Base-by-base conservation (phyloP, 371 early-diverging fungal species). In the Cokeromyces recurvatus region DNA sequence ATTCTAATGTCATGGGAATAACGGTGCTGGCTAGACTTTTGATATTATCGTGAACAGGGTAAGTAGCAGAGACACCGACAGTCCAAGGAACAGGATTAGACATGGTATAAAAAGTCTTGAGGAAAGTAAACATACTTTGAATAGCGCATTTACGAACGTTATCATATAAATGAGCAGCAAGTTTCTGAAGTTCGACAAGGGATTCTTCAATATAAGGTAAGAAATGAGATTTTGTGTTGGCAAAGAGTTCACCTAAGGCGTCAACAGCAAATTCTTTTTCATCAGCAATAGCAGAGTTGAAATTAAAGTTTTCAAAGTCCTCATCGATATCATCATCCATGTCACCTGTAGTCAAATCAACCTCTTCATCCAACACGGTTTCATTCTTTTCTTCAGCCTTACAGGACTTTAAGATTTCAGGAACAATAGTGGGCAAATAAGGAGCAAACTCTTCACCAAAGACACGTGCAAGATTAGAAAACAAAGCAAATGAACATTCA, bases 201-300 rank as follows among this genome's bases (percentile, higher is more conserved):
- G 77, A 71, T 16, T 71, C 67, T 42, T 85, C 83, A n/a, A 89
- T 80, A 53, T 89, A 91, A 1, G 93, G 91, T 69, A 92, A 64
- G 59, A 90, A 91, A 22, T 79, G 74, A 0, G 72, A 48, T 8
- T 76, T 66, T 7, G 90, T 86, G 47, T 85, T 78, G 38, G 77
- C 79, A 66, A 92, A 92, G 21, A 94, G 60, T 57, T 91, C 89
- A 25, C 86, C 92, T 21, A 88, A 73, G 2, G 88, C 86, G 51
- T 89, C 89, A 11, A 84, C 81, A n/a, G 92, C 92, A 34, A 86
- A 79, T 54, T 90, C 91, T 67, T 93, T 94, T 55, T 94, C 94
- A 15, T 90, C 89, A 4, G 92, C 86, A 55, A 92, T 71, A 19
- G 88, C 90, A 25, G 89, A 85, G 60, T 78, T 85, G 51, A 87